phyloP scores from a whole-genome alignment of 225 moss, liverwort and hornwort genomes.

The Pseudisothecium myosuroides region DNA sequence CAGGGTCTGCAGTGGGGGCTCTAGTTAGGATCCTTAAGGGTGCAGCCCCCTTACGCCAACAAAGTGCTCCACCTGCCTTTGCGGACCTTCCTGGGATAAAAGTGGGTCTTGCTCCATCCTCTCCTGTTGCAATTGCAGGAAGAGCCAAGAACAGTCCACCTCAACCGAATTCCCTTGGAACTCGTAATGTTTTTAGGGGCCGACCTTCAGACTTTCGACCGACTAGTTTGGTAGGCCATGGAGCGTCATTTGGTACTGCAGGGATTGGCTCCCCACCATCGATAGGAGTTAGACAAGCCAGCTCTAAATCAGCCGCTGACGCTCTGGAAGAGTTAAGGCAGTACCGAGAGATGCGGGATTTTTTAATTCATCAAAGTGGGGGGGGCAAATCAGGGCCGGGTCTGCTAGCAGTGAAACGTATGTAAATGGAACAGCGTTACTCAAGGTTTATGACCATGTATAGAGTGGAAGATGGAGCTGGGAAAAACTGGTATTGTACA shows the following conservation, averaged over 20 bases:
- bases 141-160: constrained; percentile 52
- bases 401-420: constrained; percentile 11
- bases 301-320: constrained; percentile 55
- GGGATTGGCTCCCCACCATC: constrained; percentile 60
- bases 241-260: constrained; percentile 27
- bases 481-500: constrained; percentile 28
- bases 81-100: constrained; percentile 7
- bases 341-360: constrained; percentile 91
- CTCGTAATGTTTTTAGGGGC: neutral
- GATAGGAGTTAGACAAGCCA: constrained; percentile 37
- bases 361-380: constrained; percentile 77
- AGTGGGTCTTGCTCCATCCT: constrained; percentile 30
- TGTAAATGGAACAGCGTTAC: neutral
- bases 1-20: constrained; percentile 76
- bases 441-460: neutral
- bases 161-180: constrained; percentile 17
- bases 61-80: constrained; percentile 41
- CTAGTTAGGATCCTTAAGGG: constrained; percentile 69
- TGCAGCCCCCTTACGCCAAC: constrained; percentile 72
- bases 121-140: constrained; percentile 32
- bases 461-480: neutral
- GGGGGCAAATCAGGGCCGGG: constrained; percentile 42
- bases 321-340: constrained; percentile 75
- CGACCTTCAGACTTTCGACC: constrained; percentile 9
- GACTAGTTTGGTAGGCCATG: constrained; percentile 16